These are phyloP conservation scores for Aspergillus tubingensis DNA, from an alignment of 2,329 filamentous ascomycete genomes.

Conservation along the genomic window DNA sequence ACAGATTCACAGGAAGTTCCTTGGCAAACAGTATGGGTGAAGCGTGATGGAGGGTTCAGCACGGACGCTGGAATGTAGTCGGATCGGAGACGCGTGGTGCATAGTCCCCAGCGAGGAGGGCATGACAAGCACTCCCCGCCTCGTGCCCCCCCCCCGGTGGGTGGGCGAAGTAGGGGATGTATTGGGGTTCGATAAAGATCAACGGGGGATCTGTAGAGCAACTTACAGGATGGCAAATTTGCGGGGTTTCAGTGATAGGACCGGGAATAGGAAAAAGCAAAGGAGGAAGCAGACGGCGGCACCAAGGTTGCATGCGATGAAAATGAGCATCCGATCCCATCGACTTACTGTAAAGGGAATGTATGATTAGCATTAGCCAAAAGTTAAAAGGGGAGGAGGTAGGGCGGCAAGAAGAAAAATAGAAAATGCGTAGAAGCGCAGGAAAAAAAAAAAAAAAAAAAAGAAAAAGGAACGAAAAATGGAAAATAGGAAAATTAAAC, in stretches of 20 bases:
- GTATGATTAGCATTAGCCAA: conserved; percentile 20
- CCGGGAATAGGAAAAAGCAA: conserved; percentile 83
- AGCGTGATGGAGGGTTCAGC: conserved; percentile 6
- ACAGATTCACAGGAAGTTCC: conserved; percentile 14
- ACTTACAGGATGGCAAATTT: conserved; percentile 99
- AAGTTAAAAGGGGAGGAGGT: neutral
- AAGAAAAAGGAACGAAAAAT: conserved; percentile 3
- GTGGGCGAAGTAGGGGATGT: conserved; percentile 20
- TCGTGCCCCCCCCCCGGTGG: conserved; percentile 12
- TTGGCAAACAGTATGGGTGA: neutral
- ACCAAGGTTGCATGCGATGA: conserved; percentile 85
- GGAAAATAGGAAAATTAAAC: conserved; percentile 3
- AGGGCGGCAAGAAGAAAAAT: neutral
- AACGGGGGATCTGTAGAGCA: conserved; percentile 16
- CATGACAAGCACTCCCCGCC: conserved; percentile 28
- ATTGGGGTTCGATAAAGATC: conserved; percentile 12
- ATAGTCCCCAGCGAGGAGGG: conserved; percentile 21
- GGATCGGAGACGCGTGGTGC: conserved; percentile 7
- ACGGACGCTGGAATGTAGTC: conserved; percentile 8
- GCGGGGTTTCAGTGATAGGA: conserved; percentile 75
- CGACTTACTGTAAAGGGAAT: conserved; percentile 71
- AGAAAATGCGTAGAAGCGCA: conserved; percentile 3
- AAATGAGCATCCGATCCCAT: conserved; percentile 94
- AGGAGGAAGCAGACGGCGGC: conserved; percentile 90
- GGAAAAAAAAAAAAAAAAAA: neutral